Evolutionary conservation across 2,329 filamentous ascomycete genomes (phyloP).

Genomic region (Trichoderma sp.): DNA sequence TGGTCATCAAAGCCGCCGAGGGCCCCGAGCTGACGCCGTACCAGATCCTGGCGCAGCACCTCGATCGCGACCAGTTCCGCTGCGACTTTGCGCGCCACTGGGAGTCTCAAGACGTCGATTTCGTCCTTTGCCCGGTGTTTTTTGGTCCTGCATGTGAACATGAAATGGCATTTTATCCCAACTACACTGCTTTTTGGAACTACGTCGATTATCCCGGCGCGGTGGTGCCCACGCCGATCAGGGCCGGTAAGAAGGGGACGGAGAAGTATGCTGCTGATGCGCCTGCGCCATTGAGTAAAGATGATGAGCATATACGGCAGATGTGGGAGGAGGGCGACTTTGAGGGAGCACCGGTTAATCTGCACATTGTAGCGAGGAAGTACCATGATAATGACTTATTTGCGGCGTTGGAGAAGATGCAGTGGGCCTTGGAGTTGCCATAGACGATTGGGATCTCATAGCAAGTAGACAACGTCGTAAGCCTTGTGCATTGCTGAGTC

Average conservation of each 20-base stretch:
- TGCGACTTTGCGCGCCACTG: neutral
- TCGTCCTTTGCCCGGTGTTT: slow-evolving; percentile 30
- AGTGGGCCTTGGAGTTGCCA: neutral
- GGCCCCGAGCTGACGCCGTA: neutral
- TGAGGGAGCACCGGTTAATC: slow-evolving; percentile 20
- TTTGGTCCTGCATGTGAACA: slow-evolving; percentile 25
- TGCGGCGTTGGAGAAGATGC: slow-evolving; percentile 26
- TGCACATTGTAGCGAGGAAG: slow-evolving; percentile 31
- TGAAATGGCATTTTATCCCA: slow-evolving; percentile 27
- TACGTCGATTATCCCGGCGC: slow-evolving; percentile 31
- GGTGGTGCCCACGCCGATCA: slow-evolving; percentile 28
- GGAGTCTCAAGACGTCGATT: slow-evolving; percentile 30
- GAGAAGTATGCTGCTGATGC: slow-evolving; percentile 17
- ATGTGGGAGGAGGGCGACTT: slow-evolving; percentile 18
- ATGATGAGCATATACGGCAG: neutral
- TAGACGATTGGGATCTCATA: neutral
- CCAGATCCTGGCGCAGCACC: neutral
- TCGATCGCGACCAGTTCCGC: neutral
- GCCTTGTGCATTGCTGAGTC: neutral
- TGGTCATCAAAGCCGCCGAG: slow-evolving; percentile 24
- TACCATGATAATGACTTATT: slow-evolving; percentile 37
- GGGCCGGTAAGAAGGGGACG: slow-evolving; percentile 10
- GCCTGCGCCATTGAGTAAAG: neutral
- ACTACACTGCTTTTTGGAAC: slow-evolving; percentile 35
- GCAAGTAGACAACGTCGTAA: neutral